Percentiles rank a stretch among this genome's conserved stretches.
phyloP scores from a whole-genome alignment of 2,329 filamentous ascomycete species.

The Alternaria tenuissima region DNA sequence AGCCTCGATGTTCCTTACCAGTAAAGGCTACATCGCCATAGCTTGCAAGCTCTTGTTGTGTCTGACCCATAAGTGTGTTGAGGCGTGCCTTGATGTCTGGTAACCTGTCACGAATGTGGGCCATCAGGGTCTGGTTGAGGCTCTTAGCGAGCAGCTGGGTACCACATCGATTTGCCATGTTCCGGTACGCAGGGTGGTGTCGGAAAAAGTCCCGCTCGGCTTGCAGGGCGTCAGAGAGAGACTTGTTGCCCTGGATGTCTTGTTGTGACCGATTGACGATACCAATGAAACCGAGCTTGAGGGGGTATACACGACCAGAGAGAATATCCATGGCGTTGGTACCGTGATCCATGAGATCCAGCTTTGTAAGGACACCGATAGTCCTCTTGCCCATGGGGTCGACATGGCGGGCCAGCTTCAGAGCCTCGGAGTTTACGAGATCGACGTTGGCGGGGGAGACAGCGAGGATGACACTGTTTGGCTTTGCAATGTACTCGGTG shows the following conservation, averaged over 20 bases:
- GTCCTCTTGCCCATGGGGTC: slow-evolving; percentile 93
- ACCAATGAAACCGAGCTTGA: slow-evolving; percentile 97
- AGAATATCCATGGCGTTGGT: slow-evolving; percentile 98
- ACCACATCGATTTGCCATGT: slow-evolving; percentile 91
- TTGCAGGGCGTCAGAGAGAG: slow-evolving; percentile 89
- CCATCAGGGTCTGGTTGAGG: slow-evolving; percentile 93
- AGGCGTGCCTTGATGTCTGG: slow-evolving; percentile 98
- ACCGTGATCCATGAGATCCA: slow-evolving; percentile 98
- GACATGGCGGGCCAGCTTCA: slow-evolving; percentile 96
- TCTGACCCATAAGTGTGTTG: slow-evolving; percentile 99
- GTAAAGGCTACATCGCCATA: slow-evolving; percentile 98
- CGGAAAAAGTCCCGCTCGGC: slow-evolving; percentile 95
- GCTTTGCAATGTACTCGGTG: slow-evolving; percentile 97
- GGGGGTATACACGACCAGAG: slow-evolving; percentile 93
- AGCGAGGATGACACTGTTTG: slow-evolving; percentile 96
- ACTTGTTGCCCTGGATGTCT: slow-evolving; percentile 95
- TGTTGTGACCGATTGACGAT: slow-evolving; percentile 98
- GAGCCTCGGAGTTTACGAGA: slow-evolving; percentile 95
- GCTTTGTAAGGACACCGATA: slow-evolving; percentile 95
- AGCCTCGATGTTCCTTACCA: slow-evolving; percentile 94
- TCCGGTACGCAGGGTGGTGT: slow-evolving; percentile 95
- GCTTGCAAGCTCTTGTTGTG: slow-evolving; percentile 95
- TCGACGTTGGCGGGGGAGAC: slow-evolving; percentile 98
- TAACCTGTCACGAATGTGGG: slow-evolving; percentile 91
- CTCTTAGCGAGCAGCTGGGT: slow-evolving; percentile 95